These are phyloP conservation scores for Geotrichum klebahnii DNA, from an alignment of 1,139 yeast genomes.

Conservation along the genomic window DNA sequence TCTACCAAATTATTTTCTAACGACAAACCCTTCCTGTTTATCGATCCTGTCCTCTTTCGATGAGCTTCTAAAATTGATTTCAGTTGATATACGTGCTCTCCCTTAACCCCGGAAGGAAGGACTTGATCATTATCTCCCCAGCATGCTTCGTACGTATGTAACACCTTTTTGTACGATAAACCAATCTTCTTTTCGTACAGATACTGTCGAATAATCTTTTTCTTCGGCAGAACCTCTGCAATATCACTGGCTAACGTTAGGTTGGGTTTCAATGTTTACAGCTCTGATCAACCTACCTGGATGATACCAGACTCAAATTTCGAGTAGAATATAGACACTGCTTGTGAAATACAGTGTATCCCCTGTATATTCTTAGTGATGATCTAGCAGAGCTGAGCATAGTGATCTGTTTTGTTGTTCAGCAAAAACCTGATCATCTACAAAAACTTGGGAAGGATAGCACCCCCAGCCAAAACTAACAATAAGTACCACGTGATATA, in stretches of 20 bases:
- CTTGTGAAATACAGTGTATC: not conserved
- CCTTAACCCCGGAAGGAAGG: constrained; percentile 46
- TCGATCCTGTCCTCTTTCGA: constrained; percentile 56
- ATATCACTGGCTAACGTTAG: constrained; percentile 5
- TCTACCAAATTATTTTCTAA: constrained; percentile 71
- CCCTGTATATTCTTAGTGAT: not conserved
- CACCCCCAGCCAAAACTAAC: too few species aligned
- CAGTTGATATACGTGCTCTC: constrained; percentile 62
- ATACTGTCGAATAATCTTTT: constrained; percentile 21
- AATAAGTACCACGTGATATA: too few species aligned
- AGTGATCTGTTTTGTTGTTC: not conserved
- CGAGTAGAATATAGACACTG: not conserved
- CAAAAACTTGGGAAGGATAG: too few species aligned
- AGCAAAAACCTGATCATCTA: not conserved
- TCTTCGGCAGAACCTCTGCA: constrained; percentile 22
- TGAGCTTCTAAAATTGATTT: constrained; percentile 62
- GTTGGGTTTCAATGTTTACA: not conserved
- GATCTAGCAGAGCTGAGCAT: too few species aligned
- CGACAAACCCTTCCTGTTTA: constrained; percentile 45
- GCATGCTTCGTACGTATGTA: constrained; percentile 24
- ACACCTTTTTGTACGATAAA: constrained; percentile 20
- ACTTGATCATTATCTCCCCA: constrained; percentile 24
- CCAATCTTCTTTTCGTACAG: constrained; percentile 24
- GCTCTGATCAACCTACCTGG: not conserved
- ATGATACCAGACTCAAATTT: not conserved